Evolutionary conservation across 371 early-diverging fungal species (phyloP).

Genomic region (Mortierella sp.): DNA sequence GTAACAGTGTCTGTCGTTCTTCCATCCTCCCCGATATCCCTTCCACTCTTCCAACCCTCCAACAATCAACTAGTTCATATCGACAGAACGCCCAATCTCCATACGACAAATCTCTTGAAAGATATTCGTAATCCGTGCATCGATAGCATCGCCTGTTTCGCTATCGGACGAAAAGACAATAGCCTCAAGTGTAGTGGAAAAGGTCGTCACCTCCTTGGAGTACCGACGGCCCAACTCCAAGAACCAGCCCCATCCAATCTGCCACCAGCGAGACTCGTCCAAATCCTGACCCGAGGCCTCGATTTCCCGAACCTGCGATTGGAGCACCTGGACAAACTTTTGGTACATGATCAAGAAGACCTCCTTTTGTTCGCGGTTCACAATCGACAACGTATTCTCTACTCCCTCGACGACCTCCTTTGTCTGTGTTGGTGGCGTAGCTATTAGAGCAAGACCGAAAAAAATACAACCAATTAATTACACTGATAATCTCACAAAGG

Average conservation of each 20-base stretch:
- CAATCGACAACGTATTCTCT: slow-evolving; percentile 76
- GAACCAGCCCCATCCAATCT: slow-evolving; percentile 89
- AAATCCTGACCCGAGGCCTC: slow-evolving; percentile 64
- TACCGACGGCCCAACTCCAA: slow-evolving; percentile 86
- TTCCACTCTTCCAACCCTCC: neutral
- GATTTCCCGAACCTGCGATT: slow-evolving; percentile 60
- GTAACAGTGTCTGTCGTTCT: neutral
- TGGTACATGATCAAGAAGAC: slow-evolving; percentile 83
- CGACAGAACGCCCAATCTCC: slow-evolving; percentile 57
- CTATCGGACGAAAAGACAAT: slow-evolving; percentile 77
- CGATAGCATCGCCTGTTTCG: slow-evolving; percentile 55
- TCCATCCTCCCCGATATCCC: neutral
- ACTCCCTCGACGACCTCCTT: slow-evolving; percentile 63
- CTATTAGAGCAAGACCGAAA: slow-evolving; percentile 19
- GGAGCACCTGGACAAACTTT: slow-evolving; percentile 76
- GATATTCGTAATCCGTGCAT: slow-evolving; percentile 65
- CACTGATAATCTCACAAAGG: neutral
- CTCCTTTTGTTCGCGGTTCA: slow-evolving; percentile 86
- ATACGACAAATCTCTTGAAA: slow-evolving; percentile 70
- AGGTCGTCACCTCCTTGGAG: slow-evolving; percentile 73
- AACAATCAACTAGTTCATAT: slow-evolving; percentile 32
- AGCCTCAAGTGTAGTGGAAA: slow-evolving; percentile 76
- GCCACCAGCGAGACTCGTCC: slow-evolving; percentile 67
- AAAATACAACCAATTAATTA: neutral
- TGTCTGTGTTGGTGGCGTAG: slow-evolving; percentile 54